A percentile compares a stretch with the other conserved stretches of the same genome.
Conservation (phyloP, 495 filamentous ascomycete genomes). For the Lepidopterella palustris region DNA sequence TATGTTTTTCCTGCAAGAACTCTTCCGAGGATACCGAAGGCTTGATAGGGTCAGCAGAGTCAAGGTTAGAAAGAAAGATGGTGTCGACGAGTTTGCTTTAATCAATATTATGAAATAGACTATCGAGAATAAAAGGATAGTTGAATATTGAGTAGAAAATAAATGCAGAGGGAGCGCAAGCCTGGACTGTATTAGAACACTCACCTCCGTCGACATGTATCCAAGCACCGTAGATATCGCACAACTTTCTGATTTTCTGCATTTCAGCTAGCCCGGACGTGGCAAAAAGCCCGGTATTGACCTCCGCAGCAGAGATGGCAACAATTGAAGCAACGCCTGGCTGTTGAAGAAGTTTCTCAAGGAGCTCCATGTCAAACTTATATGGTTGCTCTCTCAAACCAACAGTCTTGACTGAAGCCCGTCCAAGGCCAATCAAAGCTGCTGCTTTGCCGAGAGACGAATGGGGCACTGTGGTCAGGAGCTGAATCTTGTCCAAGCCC, state of each 20-base stretch:
- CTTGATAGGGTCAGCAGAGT: slow-evolving; percentile 31
- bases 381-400: slow-evolving; percentile 50
- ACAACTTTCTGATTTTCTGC: slow-evolving; percentile 56
- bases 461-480: slow-evolving; percentile 76
- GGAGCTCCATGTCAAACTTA: slow-evolving; percentile 56
- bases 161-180: neutral
- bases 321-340: slow-evolving; percentile 61
- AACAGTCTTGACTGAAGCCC: slow-evolving; percentile 58
- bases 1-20: slow-evolving; percentile 51
- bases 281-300: slow-evolving; percentile 84
- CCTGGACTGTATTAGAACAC: slow-evolving; percentile 21
- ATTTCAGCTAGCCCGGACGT: slow-evolving; percentile 55
- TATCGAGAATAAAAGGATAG: too few relatives aligned
- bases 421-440: slow-evolving; percentile 70
- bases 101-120: too few relatives aligned
- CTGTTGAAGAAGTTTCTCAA: slow-evolving; percentile 50
- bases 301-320: slow-evolving; percentile 74
- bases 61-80: too few relatives aligned
- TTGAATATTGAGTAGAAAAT: neutral
- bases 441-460: slow-evolving; percentile 79
- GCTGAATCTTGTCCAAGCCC: slow-evolving; percentile 59
- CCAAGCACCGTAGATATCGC: slow-evolving; percentile 73
- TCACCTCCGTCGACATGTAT: slow-evolving; percentile 77
- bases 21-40: slow-evolving; percentile 81
- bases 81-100: too few relatives aligned